Base-by-base conservation (phyloP, 345 rosid genomes). In the Brassica cretica region DNA sequence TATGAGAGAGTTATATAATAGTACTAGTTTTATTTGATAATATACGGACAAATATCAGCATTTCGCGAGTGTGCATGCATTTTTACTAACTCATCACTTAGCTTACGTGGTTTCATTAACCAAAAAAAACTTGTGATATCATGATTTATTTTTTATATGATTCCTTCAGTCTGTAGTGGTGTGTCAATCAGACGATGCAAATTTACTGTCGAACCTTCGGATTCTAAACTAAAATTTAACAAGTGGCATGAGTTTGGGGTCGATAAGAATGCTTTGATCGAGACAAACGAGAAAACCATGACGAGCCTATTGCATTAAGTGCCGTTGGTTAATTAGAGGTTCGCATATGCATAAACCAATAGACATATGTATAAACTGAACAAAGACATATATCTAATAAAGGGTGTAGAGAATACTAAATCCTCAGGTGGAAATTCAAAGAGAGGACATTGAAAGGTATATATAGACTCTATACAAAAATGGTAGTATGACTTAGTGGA, bases 281-380 rank as follows among this genome's bases (percentile, higher is more conserved):
- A 78, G 70, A 73, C 78, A 61, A 33, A 73, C 53, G 32, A 78
- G 19, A 65, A 65, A 58, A 19, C 35, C 58, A 78, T 78, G 73
- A 79, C 73, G 74, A 78, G 65, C 16, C 82, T 59, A 10, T 79
- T 79, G 78, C 78, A 68, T 27, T 61, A 35, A 73, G 78, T 79
- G 74, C 55, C 66, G 18, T 73, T 79, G 78, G 78, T 73, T 79
- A 68, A 68, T 73, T 68, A 79, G 11, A 44, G 60, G 70, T 73
- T 74, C 71, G 53, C 70, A 74, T 51, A 69, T 79, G 10, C 51
- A 69, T 68, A 68, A 79, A 63, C 75, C 71, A 53, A 8, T 79
- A 74, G 71, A 62, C 75, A 49, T 66, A 68, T 35, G 55, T 25
- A 74, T 69, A 53, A 79, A 74, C 39, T 79, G 66, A 73, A 24